Percentiles rank a stretch among this genome's conserved stretches.
Evolutionary conservation across 2,329 filamentous ascomycete genomes (phyloP).

Genomic region (Paraphoma chrysanthemicola): DNA sequence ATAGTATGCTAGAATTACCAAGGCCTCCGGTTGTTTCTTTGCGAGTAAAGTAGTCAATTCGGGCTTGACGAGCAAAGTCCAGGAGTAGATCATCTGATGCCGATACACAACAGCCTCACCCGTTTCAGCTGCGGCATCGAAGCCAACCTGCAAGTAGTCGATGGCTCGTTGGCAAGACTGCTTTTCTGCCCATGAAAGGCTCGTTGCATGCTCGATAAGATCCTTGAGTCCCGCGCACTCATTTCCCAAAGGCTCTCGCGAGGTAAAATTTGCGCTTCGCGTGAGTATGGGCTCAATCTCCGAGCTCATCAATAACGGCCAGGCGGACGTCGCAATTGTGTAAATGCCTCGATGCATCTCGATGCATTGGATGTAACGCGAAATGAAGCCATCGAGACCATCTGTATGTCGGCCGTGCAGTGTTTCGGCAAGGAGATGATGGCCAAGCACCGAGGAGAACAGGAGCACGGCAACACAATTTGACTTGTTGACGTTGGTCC

Average conservation of each 20-base stretch:
- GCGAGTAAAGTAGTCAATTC: slow-evolving; percentile 48
- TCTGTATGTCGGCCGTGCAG: slow-evolving; percentile 26
- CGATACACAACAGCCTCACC: slow-evolving; percentile 5
- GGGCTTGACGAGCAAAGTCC: slow-evolving; percentile 45
- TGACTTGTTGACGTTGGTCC: slow-evolving; percentile 21
- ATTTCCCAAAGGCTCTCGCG: slow-evolving; percentile 21
- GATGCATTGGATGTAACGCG: slow-evolving; percentile 38
- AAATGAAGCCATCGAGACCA: slow-evolving; percentile 34
- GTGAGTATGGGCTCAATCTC: slow-evolving; percentile 36
- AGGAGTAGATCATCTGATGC: slow-evolving; percentile 42
- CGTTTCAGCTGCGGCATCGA: slow-evolving; percentile 22
- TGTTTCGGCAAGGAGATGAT: slow-evolving; percentile 46
- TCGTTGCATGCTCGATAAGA: slow-evolving; percentile 21
- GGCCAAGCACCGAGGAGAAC: slow-evolving; percentile 44
- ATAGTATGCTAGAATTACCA: slow-evolving; percentile 60
- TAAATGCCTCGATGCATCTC: slow-evolving; percentile 26
- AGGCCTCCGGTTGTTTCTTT: slow-evolving; percentile 49
- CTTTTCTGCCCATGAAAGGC: slow-evolving; percentile 21
- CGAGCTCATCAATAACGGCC: slow-evolving; percentile 32
- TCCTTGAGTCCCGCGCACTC: slow-evolving; percentile 24
- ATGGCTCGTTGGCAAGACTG: slow-evolving; percentile 36
- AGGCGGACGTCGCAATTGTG: slow-evolving; percentile 23
- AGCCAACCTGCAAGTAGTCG: slow-evolving; percentile 25
- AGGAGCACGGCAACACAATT: slow-evolving; percentile 45
- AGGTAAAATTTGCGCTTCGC: slow-evolving; percentile 20